A percentile compares a stretch with the other conserved stretches of the same genome.
phyloP scores from a whole-genome alignment of 495 filamentous ascomycete species.

The Diplogelasinospora grovesii region DNA sequence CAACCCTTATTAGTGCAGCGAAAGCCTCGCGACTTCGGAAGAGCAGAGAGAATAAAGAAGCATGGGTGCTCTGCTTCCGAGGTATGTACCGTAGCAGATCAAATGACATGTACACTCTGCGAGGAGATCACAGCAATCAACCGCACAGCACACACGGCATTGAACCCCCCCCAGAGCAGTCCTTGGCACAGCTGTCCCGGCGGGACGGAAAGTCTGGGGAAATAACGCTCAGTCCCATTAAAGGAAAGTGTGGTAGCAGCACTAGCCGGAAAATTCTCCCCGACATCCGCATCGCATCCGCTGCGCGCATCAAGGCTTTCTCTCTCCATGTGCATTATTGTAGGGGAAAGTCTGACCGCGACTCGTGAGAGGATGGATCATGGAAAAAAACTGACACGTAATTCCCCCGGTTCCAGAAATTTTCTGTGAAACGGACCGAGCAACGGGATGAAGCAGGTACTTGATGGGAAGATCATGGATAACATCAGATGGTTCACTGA shows the following conservation, averaged over 20 bases:
- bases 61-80: constrained; percentile 4
- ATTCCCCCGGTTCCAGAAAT: constrained; percentile 24
- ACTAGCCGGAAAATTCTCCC: constrained; percentile 25
- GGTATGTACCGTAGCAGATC: constrained; percentile 4
- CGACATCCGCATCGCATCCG: constrained; percentile 15
- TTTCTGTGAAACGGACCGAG: constrained; percentile 28
- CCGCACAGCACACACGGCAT: constrained; percentile 9
- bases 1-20: too few species aligned
- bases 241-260: constrained; percentile 13
- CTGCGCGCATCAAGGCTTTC: too few species aligned
- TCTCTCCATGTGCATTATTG: too few species aligned
- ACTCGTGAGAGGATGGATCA: not conserved
- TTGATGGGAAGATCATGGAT: constrained; percentile 1
- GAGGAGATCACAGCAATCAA: constrained; percentile 7
- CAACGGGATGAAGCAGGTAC: constrained; percentile 16
- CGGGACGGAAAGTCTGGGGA: constrained; percentile 30
- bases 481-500: constrained; percentile 7
- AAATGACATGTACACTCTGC: constrained; percentile 20
- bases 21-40: not conserved
- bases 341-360: constrained; percentile 1
- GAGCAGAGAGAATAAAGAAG: not conserved
- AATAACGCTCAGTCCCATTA: constrained; percentile 1
- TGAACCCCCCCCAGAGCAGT: constrained; percentile 2
- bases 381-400: constrained; percentile 9
- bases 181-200: constrained; percentile 22